phyloP scores from a whole-genome alignment of 208 protist genomes.

The Leishmania lainsoni region DNA sequence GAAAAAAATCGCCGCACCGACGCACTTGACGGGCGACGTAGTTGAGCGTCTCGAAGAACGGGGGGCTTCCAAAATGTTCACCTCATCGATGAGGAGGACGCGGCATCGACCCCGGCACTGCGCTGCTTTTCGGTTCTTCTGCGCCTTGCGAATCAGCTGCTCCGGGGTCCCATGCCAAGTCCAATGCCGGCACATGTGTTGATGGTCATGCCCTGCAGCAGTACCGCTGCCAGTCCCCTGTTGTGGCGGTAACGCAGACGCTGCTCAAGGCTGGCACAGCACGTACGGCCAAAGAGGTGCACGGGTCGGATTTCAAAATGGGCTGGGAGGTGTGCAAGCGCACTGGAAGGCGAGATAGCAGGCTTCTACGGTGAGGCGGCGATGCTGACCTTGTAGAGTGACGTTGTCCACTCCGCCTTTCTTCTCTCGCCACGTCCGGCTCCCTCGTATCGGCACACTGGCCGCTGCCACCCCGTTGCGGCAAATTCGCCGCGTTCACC shows the following conservation, averaged over 20 bases:
- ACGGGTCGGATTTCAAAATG: background rate
- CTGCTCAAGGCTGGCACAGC: background rate
- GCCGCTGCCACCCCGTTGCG: background rate
- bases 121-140: too few relatives aligned
- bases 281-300: background rate
- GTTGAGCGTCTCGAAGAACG: constrained; percentile 86
- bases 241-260: constrained; percentile 80
- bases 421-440: background rate
- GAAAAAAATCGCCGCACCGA: too few relatives aligned
- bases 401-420: background rate
- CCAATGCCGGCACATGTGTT: constrained; percentile 77
- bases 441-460: background rate
- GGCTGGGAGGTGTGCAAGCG: background rate
- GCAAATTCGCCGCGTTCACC: background rate
- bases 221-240: constrained; percentile 87
- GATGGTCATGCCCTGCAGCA: constrained; percentile 75
- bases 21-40: constrained; percentile 67
- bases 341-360: background rate
- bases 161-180: too few relatives aligned
- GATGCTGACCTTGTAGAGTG: background rate
- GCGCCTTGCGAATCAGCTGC: too few relatives aligned
- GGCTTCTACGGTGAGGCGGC: background rate
- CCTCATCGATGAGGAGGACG: constrained; percentile 89
- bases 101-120: too few relatives aligned
- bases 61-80: too few relatives aligned